Conservation (phyloP, 2,329 filamentous ascomycete genomes). For the Blastomyces silverae region DNA sequence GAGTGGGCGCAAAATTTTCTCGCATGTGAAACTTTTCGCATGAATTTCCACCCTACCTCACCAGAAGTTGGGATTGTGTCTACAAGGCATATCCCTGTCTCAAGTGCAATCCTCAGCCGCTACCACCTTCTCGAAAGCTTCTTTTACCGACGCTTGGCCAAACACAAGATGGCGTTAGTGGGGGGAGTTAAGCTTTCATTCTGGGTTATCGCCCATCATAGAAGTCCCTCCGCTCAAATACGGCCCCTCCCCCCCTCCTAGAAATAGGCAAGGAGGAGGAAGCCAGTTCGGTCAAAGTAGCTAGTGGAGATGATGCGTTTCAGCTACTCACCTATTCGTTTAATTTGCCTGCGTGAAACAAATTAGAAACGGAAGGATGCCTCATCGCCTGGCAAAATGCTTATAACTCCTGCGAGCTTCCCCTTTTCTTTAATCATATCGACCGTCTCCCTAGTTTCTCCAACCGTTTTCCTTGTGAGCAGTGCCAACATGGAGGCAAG, state of each 20-base stretch:
- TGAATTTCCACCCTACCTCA: neutral
- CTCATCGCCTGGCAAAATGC: neutral
- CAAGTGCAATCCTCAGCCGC: neutral
- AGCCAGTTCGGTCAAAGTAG: too few relatives aligned
- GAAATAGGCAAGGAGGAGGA: too few relatives aligned
- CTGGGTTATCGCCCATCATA: neutral
- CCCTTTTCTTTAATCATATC: neutral
- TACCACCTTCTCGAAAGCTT: slow-evolving; percentile 5
- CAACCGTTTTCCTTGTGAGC: neutral
- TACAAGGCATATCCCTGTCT: slow-evolving; percentile 2
- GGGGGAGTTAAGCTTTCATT: neutral
- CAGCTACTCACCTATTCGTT: neutral
- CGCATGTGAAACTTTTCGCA: neutral
- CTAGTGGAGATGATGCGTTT: neutral
- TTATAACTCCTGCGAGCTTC: neutral
- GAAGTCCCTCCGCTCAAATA: neutral
- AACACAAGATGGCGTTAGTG: neutral
- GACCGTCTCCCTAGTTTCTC: neutral
- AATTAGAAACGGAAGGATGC: neutral
- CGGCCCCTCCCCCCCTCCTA: neutral
- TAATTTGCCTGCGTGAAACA: neutral
- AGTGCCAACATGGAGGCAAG: neutral
- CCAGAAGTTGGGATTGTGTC: neutral
- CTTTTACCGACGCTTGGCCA: neutral
- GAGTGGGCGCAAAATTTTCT: neutral